Percentiles rank a stretch among this genome's conserved stretches.
Conservation (phyloP, 108 stramenopile species). For the Pseudonitzschia delicatissima region DNA sequence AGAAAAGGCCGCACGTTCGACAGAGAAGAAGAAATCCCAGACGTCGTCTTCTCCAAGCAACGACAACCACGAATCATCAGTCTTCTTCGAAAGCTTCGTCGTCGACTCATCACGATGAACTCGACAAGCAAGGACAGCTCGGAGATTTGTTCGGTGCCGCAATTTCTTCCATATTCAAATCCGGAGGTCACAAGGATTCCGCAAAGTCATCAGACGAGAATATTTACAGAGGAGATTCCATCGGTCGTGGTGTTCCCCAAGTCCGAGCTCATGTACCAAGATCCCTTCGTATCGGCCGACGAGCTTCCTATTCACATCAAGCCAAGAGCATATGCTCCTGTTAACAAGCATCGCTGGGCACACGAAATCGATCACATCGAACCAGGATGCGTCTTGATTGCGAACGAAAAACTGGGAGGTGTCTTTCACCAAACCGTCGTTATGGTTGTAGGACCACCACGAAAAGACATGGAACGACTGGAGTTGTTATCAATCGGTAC, state of each 20-base stretch:
- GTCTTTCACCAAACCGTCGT: constrained; percentile 89
- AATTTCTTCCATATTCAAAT: constrained; percentile 68
- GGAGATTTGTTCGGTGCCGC: constrained; percentile 70
- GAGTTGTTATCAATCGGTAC: constrained; percentile 87
- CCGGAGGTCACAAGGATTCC: constrained; percentile 10
- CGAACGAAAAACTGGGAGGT: constrained; percentile 86
- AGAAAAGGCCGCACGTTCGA: constrained; percentile 38
- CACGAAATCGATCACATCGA: constrained; percentile 77
- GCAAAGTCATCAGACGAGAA: constrained; percentile 12
- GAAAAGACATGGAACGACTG: constrained; percentile 71
- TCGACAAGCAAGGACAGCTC: constrained; percentile 48
- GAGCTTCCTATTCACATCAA: constrained; percentile 73
- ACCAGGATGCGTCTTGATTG: constrained; percentile 81
- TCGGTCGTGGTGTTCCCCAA: constrained; percentile 31
- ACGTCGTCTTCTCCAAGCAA: not conserved
- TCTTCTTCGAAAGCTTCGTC: not conserved
- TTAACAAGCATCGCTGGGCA: constrained; percentile 85
- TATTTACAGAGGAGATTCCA: constrained; percentile 63
- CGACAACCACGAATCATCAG: too few relatives aligned
- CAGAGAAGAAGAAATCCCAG: not conserved
- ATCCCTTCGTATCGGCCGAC: constrained; percentile 73
- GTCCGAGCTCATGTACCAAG: constrained; percentile 38
- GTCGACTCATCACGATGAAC: constrained; percentile 8
- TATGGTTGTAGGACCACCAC: constrained; percentile 80
- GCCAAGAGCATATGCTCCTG: constrained; percentile 32